These are phyloP conservation scores for Monosporascus sp. DNA, from an alignment of 2,329 filamentous ascomycete genomes.

Conservation along the genomic window DNA sequence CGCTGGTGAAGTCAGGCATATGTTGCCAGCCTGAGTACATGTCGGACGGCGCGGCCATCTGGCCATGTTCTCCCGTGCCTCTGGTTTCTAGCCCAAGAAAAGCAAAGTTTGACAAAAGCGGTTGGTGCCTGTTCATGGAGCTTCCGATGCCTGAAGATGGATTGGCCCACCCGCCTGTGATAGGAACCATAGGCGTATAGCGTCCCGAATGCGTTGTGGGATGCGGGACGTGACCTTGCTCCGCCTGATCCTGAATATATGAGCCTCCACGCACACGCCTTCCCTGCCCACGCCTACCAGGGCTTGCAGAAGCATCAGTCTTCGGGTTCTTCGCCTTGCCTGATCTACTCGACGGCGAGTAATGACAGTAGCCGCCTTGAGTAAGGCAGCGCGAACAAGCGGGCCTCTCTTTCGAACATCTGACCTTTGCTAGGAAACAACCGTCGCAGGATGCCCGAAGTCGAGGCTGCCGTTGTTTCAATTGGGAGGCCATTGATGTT, in stretches of 20 bases:
- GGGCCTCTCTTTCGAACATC: slow-evolving; percentile 49
- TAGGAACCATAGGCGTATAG: slow-evolving; percentile 28
- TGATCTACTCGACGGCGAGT: slow-evolving; percentile 46
- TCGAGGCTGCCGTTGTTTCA: slow-evolving; percentile 34
- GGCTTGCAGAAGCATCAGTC: slow-evolving; percentile 9
- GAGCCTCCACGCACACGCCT: slow-evolving; percentile 11
- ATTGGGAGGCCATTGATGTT: slow-evolving; percentile 8
- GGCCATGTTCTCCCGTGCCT: slow-evolving; percentile 15
- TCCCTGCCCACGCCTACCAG: slow-evolving; percentile 10
- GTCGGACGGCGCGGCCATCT: slow-evolving; percentile 23
- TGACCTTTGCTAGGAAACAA: slow-evolving; percentile 52
- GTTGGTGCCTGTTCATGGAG: slow-evolving; percentile 27
- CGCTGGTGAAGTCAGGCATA: slow-evolving; percentile 28
- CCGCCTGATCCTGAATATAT: slow-evolving; percentile 17
- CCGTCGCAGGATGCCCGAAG: slow-evolving; percentile 47
- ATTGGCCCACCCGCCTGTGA: slow-evolving; percentile 34
- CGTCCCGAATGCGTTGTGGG: slow-evolving; percentile 15
- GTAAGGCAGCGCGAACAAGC: slow-evolving; percentile 47
- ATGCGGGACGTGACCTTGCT: slow-evolving; percentile 27
- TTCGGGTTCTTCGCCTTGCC: slow-evolving; percentile 42
- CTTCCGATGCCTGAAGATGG: slow-evolving; percentile 31
- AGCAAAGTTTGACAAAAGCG: slow-evolving; percentile 29
- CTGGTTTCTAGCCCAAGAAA: slow-evolving; percentile 26
- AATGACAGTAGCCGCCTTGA: slow-evolving; percentile 44
- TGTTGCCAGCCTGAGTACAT: slow-evolving; percentile 37